Percentiles rank a stretch among this genome's conserved stretches.
Conservation (phyloP, 495 filamentous ascomycete genomes). For the Aspergillus indologenus region DNA sequence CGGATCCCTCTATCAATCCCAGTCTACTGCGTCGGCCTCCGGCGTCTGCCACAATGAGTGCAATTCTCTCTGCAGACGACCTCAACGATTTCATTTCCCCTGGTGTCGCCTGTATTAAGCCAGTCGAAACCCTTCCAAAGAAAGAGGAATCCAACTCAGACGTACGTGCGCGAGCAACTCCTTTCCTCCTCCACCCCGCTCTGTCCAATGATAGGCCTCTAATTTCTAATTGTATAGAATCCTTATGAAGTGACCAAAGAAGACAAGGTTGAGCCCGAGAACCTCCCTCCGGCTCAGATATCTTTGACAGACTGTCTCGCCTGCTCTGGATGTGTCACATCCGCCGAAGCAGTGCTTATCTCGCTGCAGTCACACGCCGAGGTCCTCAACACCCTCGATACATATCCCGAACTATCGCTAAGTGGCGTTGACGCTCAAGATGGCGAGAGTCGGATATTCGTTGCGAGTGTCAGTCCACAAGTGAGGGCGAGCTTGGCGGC, state of each 20-base stretch:
- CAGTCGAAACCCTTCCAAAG: slow-evolving; percentile 81
- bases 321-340: slow-evolving; percentile 96
- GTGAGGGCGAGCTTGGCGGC: slow-evolving; percentile 83
- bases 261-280: slow-evolving; percentile 64
- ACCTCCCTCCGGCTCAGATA: slow-evolving; percentile 72
- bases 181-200: background rate
- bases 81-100: slow-evolving; percentile 98
- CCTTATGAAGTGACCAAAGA: slow-evolving; percentile 87
- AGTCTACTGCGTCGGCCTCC: slow-evolving; percentile 15
- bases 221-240: slow-evolving; percentile 46
- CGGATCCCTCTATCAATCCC: slow-evolving; percentile 1
- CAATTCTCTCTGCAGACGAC: slow-evolving; percentile 93
- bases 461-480: slow-evolving; percentile 91
- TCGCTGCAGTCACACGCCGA: slow-evolving; percentile 89
- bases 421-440: slow-evolving; percentile 25
- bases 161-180: slow-evolving; percentile 25
- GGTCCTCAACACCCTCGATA: slow-evolving; percentile 77
- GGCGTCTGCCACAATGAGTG: slow-evolving; percentile 66
- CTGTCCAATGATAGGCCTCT: slow-evolving; percentile 17
- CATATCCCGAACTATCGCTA: slow-evolving; percentile 51
- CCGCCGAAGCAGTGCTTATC: slow-evolving; percentile 91
- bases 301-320: slow-evolving; percentile 96
- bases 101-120: slow-evolving; percentile 97
- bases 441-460: slow-evolving; percentile 64
- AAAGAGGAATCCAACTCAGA: slow-evolving; percentile 35